Conservation (phyloP, 768 basidiomycete genomes). For the Russula compacta region DNA sequence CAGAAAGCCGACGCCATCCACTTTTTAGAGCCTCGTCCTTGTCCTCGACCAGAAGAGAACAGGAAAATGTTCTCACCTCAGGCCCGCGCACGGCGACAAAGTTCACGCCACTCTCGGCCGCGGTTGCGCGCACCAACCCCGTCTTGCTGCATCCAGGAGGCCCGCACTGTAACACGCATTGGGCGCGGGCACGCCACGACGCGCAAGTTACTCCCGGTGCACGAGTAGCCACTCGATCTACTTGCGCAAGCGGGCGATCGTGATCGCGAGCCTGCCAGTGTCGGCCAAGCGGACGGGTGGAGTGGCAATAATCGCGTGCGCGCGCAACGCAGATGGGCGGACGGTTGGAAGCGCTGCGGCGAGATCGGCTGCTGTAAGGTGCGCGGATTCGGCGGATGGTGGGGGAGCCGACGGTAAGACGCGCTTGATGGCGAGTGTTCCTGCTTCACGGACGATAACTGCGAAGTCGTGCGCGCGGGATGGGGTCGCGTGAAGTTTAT, state of each 20-base stretch:
- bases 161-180: conserved; percentile 85
- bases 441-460: conserved; percentile 87
- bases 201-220: no score
- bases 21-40: no score
- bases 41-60: no score
- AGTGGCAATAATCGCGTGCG: conserved; percentile 81
- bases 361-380: conserved; percentile 57
- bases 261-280: conserved; percentile 75
- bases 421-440: conserved; percentile 83
- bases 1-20: no score
- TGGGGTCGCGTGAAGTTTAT: conserved; percentile 59
- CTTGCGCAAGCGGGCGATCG: conserved; percentile 82
- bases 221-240: conserved; percentile 92
- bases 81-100: no score
- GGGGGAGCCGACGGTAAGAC: conserved; percentile 40
- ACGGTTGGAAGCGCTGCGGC: conserved; percentile 63
- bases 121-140: no score
- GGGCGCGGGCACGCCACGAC: no score
- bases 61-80: no score
- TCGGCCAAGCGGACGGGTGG: conserved; percentile 81
- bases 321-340: conserved; percentile 90
- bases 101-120: no score
- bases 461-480: conserved; percentile 84
- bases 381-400: not conserved
- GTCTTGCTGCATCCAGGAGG: conserved; percentile 99